These are phyloP conservation scores for Coemansia sp. DNA, from an alignment of 192 early-diverging fungal species.

Conservation along the genomic window DNA sequence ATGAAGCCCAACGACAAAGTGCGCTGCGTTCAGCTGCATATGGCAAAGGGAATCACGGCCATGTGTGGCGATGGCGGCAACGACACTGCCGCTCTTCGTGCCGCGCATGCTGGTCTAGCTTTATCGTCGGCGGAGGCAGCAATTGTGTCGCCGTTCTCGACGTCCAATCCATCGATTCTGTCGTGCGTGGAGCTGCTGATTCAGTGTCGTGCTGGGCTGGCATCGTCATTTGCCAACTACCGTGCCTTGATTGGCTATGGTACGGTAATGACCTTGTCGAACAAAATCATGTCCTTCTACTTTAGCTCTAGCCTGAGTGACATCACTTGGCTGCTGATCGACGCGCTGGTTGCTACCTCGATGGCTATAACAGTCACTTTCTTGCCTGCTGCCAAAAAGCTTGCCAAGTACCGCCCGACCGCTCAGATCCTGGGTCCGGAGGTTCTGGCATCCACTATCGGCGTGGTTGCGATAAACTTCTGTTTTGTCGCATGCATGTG, in stretches of 20 bases:
- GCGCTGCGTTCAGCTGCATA: conserved; percentile 69
- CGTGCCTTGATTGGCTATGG: conserved; percentile 77
- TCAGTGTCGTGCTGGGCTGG: conserved; percentile 58
- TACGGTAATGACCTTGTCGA: conserved; percentile 61
- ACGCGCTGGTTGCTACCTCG: conserved; percentile 62
- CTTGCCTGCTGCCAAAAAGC: conserved; percentile 56
- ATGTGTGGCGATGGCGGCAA: conserved; percentile 90
- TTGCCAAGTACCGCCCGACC: conserved; percentile 65
- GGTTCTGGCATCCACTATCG: conserved; percentile 66
- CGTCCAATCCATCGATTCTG: conserved; percentile 59
- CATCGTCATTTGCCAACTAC: conserved; percentile 72
- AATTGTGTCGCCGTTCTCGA: conserved; percentile 76
- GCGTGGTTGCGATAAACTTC: conserved; percentile 69
- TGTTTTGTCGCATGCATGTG: conserved; percentile 55
- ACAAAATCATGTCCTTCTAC: conserved; percentile 68
- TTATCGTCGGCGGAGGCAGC: conserved; percentile 77
- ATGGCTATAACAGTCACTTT: conserved; percentile 68
- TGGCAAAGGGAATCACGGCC: conserved; percentile 70
- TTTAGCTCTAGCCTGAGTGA: conserved; percentile 72
- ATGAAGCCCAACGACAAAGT: conserved; percentile 80
- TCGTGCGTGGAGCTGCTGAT: conserved; percentile 59
- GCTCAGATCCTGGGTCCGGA: conserved; percentile 72
- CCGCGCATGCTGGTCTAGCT: conserved; percentile 76
- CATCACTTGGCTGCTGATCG: conserved; percentile 73
- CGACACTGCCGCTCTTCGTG: conserved; percentile 79